These are phyloP conservation scores for Brassica carinata DNA, from an alignment of 345 rosid species.

Conservation along the genomic window DNA sequence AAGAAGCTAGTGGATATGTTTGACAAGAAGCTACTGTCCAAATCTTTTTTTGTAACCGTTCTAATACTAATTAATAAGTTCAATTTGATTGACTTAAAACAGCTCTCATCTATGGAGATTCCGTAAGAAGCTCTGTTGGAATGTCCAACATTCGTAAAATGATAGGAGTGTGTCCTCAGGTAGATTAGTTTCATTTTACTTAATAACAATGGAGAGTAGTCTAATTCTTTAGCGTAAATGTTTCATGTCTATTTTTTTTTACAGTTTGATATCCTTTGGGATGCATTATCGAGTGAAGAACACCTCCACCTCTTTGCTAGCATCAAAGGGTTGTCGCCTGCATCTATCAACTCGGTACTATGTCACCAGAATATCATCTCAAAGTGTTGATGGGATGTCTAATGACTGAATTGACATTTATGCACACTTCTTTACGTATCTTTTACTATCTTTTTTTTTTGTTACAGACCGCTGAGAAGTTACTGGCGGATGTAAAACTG, in stretches of 20 bases:
- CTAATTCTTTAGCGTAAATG: not conserved
- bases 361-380: not conserved
- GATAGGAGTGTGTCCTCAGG: constrained; percentile 98
- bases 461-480: constrained; percentile 55
- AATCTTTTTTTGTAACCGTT: not conserved
- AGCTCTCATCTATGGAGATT: constrained; percentile 75
- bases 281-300: constrained; percentile 75
- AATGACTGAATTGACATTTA: no score
- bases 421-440: not conserved
- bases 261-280: constrained; percentile 95
- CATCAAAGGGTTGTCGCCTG: constrained; percentile 73
- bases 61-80: not conserved
- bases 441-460: not conserved
- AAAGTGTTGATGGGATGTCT: not conserved
- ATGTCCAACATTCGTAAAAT: constrained; percentile 78
- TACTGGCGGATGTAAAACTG: constrained; percentile 67
- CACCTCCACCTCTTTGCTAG: constrained; percentile 84
- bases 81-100: constrained; percentile 23
- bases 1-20: not conserved
- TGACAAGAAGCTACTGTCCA: not conserved
- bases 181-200: constrained; percentile 19
- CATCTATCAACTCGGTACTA: constrained; percentile 59
- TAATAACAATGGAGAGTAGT: not conserved
- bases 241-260: not conserved
- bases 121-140: constrained; percentile 71